phyloP scores from a whole-genome alignment of 192 early-diverging fungal genomes.

The Coemansia sp. region DNA sequence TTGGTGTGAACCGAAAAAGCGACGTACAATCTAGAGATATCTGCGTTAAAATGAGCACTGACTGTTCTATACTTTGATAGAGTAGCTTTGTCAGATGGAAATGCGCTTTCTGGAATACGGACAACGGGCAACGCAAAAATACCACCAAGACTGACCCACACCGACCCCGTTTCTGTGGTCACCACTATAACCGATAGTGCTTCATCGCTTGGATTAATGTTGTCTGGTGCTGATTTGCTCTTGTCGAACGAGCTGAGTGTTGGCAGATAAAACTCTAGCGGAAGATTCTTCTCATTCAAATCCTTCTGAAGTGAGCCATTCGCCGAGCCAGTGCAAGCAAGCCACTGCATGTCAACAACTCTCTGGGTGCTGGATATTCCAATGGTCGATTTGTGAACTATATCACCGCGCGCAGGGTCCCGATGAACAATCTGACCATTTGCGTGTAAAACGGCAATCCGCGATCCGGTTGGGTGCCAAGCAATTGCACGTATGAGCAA shows the following conservation, averaged over 20 bases:
- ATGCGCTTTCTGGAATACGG: not conserved
- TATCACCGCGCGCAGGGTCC: slow-evolving; percentile 30
- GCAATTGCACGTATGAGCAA: slow-evolving; percentile 22
- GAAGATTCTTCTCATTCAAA: not conserved
- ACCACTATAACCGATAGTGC: slow-evolving; percentile 22
- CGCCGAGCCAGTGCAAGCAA: slow-evolving; percentile 7
- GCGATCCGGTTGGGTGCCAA: slow-evolving; percentile 25
- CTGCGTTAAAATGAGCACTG: slow-evolving; percentile 7
- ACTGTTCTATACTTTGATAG: not conserved
- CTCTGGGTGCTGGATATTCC: slow-evolving; percentile 9
- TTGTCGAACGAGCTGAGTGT: slow-evolving; percentile 21
- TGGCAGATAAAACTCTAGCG: slow-evolving; percentile 26
- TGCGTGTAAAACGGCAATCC: slow-evolving; percentile 27
- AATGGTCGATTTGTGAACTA: slow-evolving; percentile 28
- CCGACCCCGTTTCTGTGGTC: slow-evolving; percentile 13
- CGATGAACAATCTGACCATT: slow-evolving; percentile 39
- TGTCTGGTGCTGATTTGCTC: slow-evolving; percentile 21
- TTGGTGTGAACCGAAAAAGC: not conserved
- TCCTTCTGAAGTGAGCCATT: not conserved
- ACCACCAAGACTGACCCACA: slow-evolving; percentile 30
- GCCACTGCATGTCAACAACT: slow-evolving; percentile 32
- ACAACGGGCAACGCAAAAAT: slow-evolving; percentile 37
- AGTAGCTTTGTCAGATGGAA: not conserved
- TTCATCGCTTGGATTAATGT: slow-evolving; percentile 20
- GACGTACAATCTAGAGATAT: not conserved